Conservation (phyloP, 73 alveolate genomes). For the Tetrahymena thermophila region DNA sequence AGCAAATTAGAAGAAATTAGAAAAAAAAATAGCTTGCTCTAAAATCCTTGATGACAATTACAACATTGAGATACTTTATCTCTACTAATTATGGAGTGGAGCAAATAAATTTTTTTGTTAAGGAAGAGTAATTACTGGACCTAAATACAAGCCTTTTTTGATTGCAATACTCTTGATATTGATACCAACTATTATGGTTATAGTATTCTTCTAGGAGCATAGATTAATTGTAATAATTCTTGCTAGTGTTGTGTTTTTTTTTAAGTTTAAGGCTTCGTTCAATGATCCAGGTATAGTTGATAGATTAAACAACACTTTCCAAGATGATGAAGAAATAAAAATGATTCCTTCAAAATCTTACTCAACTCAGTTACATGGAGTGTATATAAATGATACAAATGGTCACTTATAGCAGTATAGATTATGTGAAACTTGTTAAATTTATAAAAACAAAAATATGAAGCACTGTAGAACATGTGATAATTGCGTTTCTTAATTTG, state of each 20-base stretch:
- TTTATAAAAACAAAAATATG: conserved; percentile 1
- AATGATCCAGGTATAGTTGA: not conserved
- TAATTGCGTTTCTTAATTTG: conserved; percentile 27
- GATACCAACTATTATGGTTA: not conserved
- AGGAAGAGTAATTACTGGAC: not conserved
- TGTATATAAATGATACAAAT: not conserved
- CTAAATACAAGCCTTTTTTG: not conserved
- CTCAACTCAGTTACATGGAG: not conserved
- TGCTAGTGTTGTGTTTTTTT: not conserved
- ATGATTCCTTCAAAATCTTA: not conserved
- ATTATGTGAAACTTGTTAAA: conserved; percentile 24
- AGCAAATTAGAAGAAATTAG: not conserved
- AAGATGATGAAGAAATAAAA: not conserved
- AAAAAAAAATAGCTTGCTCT: not conserved
- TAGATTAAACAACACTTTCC: not conserved
- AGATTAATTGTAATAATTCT: not conserved
- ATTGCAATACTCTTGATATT: not conserved
- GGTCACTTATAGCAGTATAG: not conserved
- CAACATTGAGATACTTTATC: not conserved
- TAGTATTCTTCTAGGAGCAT: not conserved
- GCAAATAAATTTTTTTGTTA: not conserved
- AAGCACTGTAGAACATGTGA: conserved; percentile 40
- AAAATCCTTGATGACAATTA: not conserved
- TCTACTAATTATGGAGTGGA: not conserved
- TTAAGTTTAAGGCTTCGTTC: not conserved